Base-by-base conservation (phyloP, 1,139 yeast species). In the Suhomyces wounanorum region DNA sequence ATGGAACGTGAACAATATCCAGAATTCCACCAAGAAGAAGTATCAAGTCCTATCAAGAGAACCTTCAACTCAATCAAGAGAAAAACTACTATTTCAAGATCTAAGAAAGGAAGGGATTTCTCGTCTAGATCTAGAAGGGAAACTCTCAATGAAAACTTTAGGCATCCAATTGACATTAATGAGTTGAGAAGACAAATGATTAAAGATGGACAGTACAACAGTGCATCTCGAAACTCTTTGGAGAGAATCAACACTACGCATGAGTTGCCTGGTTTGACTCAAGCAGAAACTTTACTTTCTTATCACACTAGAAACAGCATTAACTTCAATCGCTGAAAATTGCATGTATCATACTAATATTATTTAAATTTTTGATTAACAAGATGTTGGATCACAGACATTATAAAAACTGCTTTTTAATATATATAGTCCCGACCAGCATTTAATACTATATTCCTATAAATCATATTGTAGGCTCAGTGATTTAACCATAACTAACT, bases 191-290 rank as follows among this genome's bases (percentile, higher is more conserved):
- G 58, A 44, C 77, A 75, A 54, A 78, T 78, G 82, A 65, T 74
- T 44, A 59, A 59, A 35, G 63, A 60, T 30, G 81, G 81, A 10
- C 77, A 76, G 53, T 70, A 70, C 49, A 61, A 63, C 25, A 61
- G 70, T 10, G 63, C 60, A 13, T 64, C 68, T 14, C 59, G 72
- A 48, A 64, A 61, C 41, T 72, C 77, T 2, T 64, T 78, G 54
- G 73, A 73, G 30, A 66, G 81, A 58, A 67, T 78, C 33, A 62
- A 66, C 45, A 76, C 82, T 14, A 72, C 81, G 10, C 82, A 78
- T 51, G 79, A 75, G 43, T 64, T 79, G 45, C 82, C 82, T 0
- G 83, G 83, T 3, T 68, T 79, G 51, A 71, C 80, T 1, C 78
- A 77, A 54, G 83, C 83, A 3, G 81, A 77, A 54, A 75, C 79